Percentiles rank a stretch among this genome's conserved stretches.
phyloP scores from a whole-genome alignment of 2,329 filamentous ascomycete genomes.

The Cladosporium sp. region DNA sequence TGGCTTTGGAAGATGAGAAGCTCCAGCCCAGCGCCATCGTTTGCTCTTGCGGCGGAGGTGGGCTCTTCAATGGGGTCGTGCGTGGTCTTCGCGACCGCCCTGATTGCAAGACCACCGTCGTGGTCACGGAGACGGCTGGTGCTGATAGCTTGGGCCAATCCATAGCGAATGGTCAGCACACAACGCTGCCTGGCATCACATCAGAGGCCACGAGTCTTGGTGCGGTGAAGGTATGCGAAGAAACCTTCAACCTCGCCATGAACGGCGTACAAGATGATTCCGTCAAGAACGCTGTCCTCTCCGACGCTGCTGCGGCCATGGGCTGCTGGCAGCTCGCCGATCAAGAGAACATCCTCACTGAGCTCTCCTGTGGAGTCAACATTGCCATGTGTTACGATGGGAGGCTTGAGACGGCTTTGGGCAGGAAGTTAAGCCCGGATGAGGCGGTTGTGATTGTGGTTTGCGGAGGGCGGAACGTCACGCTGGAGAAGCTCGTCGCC shows the following conservation, averaged over 20 bases:
- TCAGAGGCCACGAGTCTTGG: conserved; percentile 72
- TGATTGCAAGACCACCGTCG: conserved; percentile 42
- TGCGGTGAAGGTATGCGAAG: conserved; percentile 62
- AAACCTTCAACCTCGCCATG: conserved; percentile 62
- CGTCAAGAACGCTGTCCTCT: conserved; percentile 60
- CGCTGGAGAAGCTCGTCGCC: conserved; percentile 46
- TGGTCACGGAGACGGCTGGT: conserved; percentile 73
- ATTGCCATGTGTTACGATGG: conserved; percentile 65
- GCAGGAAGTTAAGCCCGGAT: conserved; percentile 59
- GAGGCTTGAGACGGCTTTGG: conserved; percentile 52
- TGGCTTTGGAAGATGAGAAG: conserved; percentile 28
- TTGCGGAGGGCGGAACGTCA: conserved; percentile 63
- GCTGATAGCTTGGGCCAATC: conserved; percentile 65
- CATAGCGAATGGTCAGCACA: conserved; percentile 47
- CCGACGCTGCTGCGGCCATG: conserved; percentile 74
- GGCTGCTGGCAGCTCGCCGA: conserved; percentile 75
- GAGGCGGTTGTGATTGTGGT: conserved; percentile 79
- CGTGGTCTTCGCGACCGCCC: conserved; percentile 56
- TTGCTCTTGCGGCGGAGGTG: conserved; percentile 79
- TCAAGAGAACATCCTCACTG: conserved; percentile 76
- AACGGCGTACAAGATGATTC: conserved; percentile 35
- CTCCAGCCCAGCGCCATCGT: conserved; percentile 63
- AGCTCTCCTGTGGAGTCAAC: conserved; percentile 79
- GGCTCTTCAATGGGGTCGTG: conserved; percentile 72
- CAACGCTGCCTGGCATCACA: conserved; percentile 69